Conservation (phyloP, 768 basidiomycete species). For the Tricholoma matsutake region DNA sequence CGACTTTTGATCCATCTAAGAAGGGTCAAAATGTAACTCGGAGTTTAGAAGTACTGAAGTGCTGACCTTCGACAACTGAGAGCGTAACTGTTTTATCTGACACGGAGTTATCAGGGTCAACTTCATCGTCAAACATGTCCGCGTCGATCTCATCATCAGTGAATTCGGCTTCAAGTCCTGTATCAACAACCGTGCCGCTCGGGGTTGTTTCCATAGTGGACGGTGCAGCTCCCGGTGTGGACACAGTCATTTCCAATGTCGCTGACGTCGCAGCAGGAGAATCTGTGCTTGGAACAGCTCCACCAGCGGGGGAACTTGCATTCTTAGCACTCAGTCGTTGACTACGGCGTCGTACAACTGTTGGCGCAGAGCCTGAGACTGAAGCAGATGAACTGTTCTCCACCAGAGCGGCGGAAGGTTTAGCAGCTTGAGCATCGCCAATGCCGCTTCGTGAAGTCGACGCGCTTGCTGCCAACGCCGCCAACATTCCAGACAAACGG, state of each 20-base stretch:
- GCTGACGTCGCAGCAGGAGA: conserved; percentile 13
- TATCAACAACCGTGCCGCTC: conserved; percentile 61
- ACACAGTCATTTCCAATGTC: conserved; percentile 6
- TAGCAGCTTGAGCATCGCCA: conserved; percentile 31
- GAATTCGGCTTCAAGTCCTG: conserved; percentile 69
- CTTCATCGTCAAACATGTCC: conserved; percentile 87
- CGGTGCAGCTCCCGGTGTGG: conserved; percentile 16
- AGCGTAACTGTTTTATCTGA: conserved; percentile 86
- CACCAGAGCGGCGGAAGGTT: conserved; percentile 31
- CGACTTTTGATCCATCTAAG: conserved; percentile 86
- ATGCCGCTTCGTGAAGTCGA: conserved; percentile 44
- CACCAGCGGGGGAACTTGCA: conserved; percentile 18
- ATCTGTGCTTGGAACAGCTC: conserved; percentile 11
- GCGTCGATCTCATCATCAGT: conserved; percentile 87
- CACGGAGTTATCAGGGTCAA: conserved; percentile 65
- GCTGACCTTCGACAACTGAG: conserved; percentile 72
- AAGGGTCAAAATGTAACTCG: conserved; percentile 8
- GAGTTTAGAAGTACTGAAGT: neutral
- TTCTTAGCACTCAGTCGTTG: conserved; percentile 78
- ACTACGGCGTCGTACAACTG: conserved; percentile 69
- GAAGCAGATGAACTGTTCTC: conserved; percentile 18
- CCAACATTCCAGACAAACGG: conserved; percentile 84
- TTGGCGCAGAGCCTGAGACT: conserved; percentile 33
- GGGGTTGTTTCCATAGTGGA: conserved; percentile 39
- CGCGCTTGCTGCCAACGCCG: conserved; percentile 80